Percentiles rank a stretch among this genome's conserved stretches.
phyloP scores from a whole-genome alignment of 768 basidiomycete species.

The Psilocybe azurescens region DNA sequence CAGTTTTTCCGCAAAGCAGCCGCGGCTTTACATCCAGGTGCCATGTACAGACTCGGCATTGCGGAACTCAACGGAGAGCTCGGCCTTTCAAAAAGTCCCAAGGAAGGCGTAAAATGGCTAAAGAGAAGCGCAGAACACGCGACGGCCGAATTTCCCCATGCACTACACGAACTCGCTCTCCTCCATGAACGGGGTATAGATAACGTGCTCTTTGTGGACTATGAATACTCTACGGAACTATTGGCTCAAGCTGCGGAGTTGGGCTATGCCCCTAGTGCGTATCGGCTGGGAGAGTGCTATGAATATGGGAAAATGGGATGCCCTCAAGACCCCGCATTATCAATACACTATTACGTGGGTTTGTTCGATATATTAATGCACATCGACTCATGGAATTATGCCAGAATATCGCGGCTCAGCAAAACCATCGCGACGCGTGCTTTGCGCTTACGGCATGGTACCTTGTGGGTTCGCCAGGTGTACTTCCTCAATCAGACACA shows the following conservation, averaged over 20 bases:
- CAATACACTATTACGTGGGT: conserved; percentile 98
- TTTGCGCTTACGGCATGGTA: conserved; percentile 99
- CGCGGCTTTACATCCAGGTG: conserved; percentile 89
- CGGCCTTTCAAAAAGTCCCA: conserved; percentile 81
- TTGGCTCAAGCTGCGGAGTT: conserved; percentile 95
- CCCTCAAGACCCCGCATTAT: conserved; percentile 94
- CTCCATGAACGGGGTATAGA: conserved; percentile 98
- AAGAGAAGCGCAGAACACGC: conserved; percentile 95
- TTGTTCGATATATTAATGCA: conserved; percentile 8
- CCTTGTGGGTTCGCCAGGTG: conserved; percentile 96
- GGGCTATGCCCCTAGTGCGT: conserved; percentile 95
- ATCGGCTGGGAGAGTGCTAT: conserved; percentile 96
- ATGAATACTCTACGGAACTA: conserved; percentile 93
- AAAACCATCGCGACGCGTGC: conserved; percentile 95
- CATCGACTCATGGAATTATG: conserved; percentile 16
- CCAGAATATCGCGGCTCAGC: conserved; percentile 97
- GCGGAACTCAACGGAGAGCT: conserved; percentile 97
- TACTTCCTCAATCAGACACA: conserved; percentile 97
- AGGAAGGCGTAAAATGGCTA: conserved; percentile 98
- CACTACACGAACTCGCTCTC: conserved; percentile 91
- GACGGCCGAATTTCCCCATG: conserved; percentile 95
- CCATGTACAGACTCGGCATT: conserved; percentile 96
- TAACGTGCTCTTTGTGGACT: conserved; percentile 96
- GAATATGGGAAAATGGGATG: conserved; percentile 99
- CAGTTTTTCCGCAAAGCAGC: conserved; percentile 95